Evolutionary conservation across 148 eudicot genomes (phyloP), one percentile per base, ranked within the genome.

Genomic region (Fallopia convolvulus): DNA sequence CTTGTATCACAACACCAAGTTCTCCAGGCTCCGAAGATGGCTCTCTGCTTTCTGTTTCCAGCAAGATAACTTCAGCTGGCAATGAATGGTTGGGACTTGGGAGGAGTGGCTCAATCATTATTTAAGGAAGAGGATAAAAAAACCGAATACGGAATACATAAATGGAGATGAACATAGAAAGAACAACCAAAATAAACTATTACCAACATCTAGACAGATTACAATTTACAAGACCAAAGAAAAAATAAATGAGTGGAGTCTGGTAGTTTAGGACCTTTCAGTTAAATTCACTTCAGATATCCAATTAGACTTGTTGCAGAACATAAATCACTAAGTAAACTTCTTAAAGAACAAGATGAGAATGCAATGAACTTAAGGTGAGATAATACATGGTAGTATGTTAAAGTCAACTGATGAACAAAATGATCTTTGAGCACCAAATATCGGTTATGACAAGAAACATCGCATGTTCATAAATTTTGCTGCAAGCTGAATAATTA

Each of bases 61-160:
- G 77, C 52, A 82, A 80, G 81, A 66, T 75, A 77, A 84, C 72
- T 55, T 40, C 40, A 60, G 53, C 74, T 68, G 82, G 46, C 33
- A 71, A 68, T 74, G 81, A 78, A 75, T 79, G 74, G 72, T 76
- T 82, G 30, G 87, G 84, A 61, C 78, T 76, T 82, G 30, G 87
- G 84, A 61, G 79, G 81, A 61, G 93, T 91, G 47, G 94, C 83
- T 74, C 91, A 97, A 40, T 86, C 91, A 39, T 81, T 95, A 74
- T 95, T 93, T 50, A 87, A 83, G 77, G 89, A 90, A 70, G 86
- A 83, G 18, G 30, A 26, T 26, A 26, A 1, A 26, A 26, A 26
- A 26, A 26, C 30, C 30, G 30, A 26, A 26, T 26, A 26, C 30
- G 1, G 30, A 26, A 26, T 26, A 26, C 30, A 26, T 26, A 26